phyloP scores from a whole-genome alignment of 768 basidiomycete genomes.

The Phlebiopsis flavidoalba region DNA sequence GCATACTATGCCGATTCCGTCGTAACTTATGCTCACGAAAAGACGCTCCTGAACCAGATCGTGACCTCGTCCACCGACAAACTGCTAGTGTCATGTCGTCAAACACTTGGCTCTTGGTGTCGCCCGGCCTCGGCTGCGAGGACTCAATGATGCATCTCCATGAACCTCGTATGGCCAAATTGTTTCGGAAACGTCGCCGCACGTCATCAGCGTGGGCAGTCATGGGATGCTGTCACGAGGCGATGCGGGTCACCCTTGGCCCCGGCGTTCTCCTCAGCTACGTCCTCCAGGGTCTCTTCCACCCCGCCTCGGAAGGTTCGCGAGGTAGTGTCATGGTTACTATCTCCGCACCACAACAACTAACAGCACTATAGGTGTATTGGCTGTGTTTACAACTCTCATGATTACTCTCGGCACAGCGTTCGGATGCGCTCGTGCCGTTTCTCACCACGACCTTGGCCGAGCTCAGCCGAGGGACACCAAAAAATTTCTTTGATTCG shows the following conservation, averaged over 20 bases:
- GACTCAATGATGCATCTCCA: conserved; percentile 96
- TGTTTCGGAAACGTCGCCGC: conserved; percentile 98
- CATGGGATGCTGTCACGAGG: conserved; percentile 97
- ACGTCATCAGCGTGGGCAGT: conserved; percentile 97
- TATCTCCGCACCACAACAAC: background rate
- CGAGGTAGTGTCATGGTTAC: conserved; percentile 52
- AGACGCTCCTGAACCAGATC: conserved; percentile 91
- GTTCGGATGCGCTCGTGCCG: conserved; percentile 85
- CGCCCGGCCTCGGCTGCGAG: conserved; percentile 94
- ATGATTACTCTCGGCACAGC: conserved; percentile 94
- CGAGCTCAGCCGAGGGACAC: conserved; percentile 84
- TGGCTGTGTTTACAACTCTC: conserved; percentile 95
- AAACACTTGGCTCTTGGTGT: conserved; percentile 97
- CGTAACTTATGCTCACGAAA: conserved; percentile 75
- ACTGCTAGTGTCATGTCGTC: conserved; percentile 97
- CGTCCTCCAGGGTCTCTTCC: conserved; percentile 92
- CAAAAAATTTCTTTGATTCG: conserved; percentile 87
- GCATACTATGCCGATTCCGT: conserved; percentile 53
- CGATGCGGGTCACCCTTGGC: conserved; percentile 93
- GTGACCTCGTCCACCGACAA: conserved; percentile 97
- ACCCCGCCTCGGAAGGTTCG: conserved; percentile 95
- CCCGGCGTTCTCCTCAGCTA: conserved; percentile 92
- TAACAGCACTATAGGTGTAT: conserved; percentile 48
- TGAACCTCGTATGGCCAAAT: conserved; percentile 99
- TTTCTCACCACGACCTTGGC: conserved; percentile 92